phyloP scores from a whole-genome alignment of 495 filamentous ascomycete genomes.

The Talaromyces proteolyticus region DNA sequence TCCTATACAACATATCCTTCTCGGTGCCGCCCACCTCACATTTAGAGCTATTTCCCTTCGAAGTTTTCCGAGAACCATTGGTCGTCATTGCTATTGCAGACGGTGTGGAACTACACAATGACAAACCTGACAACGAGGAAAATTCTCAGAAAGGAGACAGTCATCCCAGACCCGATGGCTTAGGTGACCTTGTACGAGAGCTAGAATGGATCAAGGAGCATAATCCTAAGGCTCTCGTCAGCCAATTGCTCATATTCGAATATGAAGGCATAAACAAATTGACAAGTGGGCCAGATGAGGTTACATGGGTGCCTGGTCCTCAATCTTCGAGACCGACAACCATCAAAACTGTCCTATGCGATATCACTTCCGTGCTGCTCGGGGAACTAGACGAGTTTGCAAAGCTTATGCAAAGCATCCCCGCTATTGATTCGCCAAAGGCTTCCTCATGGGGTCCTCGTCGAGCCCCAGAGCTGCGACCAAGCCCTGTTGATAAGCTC shows the following conservation, averaged over 20 bases:
- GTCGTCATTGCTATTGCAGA: slow-evolving; percentile 77
- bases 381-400: slow-evolving; percentile 85
- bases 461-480: slow-evolving; percentile 37
- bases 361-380: slow-evolving; percentile 77
- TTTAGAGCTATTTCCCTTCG: slow-evolving; percentile 75
- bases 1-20: slow-evolving; percentile 85
- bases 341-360: slow-evolving; percentile 91
- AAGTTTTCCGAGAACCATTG: slow-evolving; percentile 74
- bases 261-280: slow-evolving; percentile 39
- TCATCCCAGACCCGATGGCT: slow-evolving; percentile 30
- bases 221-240: slow-evolving; percentile 69
- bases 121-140: slow-evolving; percentile 9
- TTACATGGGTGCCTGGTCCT: slow-evolving; percentile 67
- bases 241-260: slow-evolving; percentile 77
- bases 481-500: slow-evolving; percentile 36
- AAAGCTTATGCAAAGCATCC: slow-evolving; percentile 73
- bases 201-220: slow-evolving; percentile 50
- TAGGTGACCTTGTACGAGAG: slow-evolving; percentile 63
- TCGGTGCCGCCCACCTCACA: slow-evolving; percentile 73
- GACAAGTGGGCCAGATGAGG: slow-evolving; percentile 37
- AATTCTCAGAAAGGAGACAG: background rate
- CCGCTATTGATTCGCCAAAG: slow-evolving; percentile 71
- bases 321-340: slow-evolving; percentile 74
- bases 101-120: slow-evolving; percentile 47
- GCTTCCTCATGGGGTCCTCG: slow-evolving; percentile 41